Base-by-base conservation (phyloP, 164 flowering plant species). In the Saururus chinensis region DNA sequence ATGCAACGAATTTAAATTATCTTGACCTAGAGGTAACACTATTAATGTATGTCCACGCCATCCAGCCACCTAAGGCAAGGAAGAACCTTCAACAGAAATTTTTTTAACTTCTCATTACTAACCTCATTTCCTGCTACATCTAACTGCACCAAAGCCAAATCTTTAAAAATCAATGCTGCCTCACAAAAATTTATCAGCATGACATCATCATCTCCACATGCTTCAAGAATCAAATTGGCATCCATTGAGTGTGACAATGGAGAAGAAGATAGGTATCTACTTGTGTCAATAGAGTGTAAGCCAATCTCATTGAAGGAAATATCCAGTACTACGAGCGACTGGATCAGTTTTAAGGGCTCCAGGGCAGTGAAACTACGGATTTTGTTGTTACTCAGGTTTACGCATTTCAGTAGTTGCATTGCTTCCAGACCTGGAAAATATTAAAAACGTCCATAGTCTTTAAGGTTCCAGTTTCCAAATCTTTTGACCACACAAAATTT, bases 301-400 rank as follows among this genome's bases (percentile, higher is more conserved):
- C 98, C 96, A 42, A 89, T 84, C 81, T 89, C 92, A 61, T 92
- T 89, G 72, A 77, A 62, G 22, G 96, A 86, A 51, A 89, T 78
- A 68, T 88, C 79, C 74, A 89, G 65, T n/a, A 73, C 89, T 67
- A 72, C 68, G 22, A 89, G 65, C 19, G 79, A 76, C 62, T 75
- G 81, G 63, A 89, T 65, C 67, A 66, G 73, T 70, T 73, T 81
- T 61, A 92, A 64, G 62, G 98, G 88, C 62, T 78, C 87, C 61
- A 92, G 65, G 19, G 98, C 87, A 56, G 85, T 71, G 69, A 88
- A 83, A 75, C 86, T 87, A 42, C 74, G 7, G 59, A 92, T 63
- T 62, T 71, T 86, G 59, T 89, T 92, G 75, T 86, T 49, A 63
- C 96, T 81, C 40, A 92, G 74, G 69, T 81, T 84, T 73, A 89